These are phyloP conservation scores for Sphagnum fallax DNA, from an alignment of 228 moss, liverwort and hornwort species.

Conservation along the genomic window DNA sequence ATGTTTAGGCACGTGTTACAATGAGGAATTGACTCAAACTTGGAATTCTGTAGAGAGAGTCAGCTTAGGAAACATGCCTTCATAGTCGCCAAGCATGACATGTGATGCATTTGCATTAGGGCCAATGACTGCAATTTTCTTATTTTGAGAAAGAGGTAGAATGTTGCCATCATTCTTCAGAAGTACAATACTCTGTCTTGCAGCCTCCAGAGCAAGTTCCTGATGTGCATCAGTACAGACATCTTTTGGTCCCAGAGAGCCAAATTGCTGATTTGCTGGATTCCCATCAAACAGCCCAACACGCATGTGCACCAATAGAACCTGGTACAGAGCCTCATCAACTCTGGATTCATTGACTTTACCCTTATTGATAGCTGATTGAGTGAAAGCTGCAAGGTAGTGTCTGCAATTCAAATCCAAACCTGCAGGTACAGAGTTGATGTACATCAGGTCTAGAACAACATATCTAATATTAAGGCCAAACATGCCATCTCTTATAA, in stretches of 20 bases:
- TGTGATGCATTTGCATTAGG: constrained; percentile 61
- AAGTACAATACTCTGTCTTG: constrained; percentile 69
- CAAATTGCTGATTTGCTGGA: constrained; percentile 28
- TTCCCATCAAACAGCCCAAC: constrained; percentile 72
- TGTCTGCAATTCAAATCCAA: constrained; percentile 79
- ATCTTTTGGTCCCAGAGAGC: constrained; percentile 23
- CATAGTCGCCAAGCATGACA: constrained; percentile 84
- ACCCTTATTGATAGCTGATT: constrained; percentile 35
- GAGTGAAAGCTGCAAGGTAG: constrained; percentile 38
- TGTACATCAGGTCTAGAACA: no score
- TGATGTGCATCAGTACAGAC: constrained; percentile 57
- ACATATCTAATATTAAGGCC: no score
- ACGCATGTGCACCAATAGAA: constrained; percentile 49
- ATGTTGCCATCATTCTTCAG: constrained; percentile 54
- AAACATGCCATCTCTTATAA: no score
- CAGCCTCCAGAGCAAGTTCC: constrained; percentile 65
- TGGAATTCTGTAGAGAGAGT: no score
- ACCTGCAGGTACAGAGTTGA: constrained; percentile 18
- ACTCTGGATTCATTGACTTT: constrained; percentile 34
- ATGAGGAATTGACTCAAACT: no score
- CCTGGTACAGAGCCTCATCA: constrained; percentile 39
- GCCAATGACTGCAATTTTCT: constrained; percentile 54
- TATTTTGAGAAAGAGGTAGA: constrained; percentile 39
- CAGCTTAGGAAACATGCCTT: constrained; percentile 24
- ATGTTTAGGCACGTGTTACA: no score